A percentile compares a stretch with the other conserved stretches of the same genome.
Conservation (phyloP, 1,139 yeast species). For the Fermentozyma sake region DNA sequence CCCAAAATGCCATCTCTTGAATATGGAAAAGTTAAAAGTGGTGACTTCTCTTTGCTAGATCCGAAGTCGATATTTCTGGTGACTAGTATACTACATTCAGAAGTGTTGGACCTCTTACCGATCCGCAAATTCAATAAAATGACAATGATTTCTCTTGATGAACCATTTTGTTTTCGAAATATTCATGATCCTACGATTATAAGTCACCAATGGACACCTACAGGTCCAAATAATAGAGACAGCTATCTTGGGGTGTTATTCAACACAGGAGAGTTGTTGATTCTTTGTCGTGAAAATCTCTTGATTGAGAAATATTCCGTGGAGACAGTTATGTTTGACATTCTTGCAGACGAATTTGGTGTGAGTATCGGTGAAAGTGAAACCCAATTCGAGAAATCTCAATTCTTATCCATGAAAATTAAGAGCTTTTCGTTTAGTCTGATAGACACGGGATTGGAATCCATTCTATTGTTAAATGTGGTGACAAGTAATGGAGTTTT, state of each 20-base stretch:
- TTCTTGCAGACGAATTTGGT: conserved; percentile 19
- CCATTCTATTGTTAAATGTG: conserved; percentile 12
- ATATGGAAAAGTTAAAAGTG: conserved; percentile 17
- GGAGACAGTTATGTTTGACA: conserved; percentile 24
- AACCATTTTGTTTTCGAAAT: conserved; percentile 25
- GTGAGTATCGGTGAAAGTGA: conserved; percentile 10
- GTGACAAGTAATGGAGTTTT: conserved; percentile 15
- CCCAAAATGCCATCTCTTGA: conserved; percentile 38
- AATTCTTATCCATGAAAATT: conserved; percentile 21
- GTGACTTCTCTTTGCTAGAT: conserved; percentile 17
- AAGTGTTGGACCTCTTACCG: conserved; percentile 25
- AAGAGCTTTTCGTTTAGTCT: conserved; percentile 26
- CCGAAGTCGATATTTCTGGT: conserved; percentile 26
- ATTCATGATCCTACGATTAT: conserved; percentile 32
- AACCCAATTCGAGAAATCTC: conserved; percentile 10
- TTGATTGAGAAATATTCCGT: conserved; percentile 22
- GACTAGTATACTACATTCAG: conserved; percentile 25
- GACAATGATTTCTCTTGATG: conserved; percentile 24
- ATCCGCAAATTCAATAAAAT: conserved; percentile 26
- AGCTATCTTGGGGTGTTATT: conserved; percentile 31
- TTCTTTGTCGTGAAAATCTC: conserved; percentile 24
- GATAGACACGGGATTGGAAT: conserved; percentile 9
- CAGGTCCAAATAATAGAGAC: conserved; percentile 20
- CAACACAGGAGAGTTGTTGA: conserved; percentile 37
- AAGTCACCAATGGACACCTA: conserved; percentile 34